Percentiles rank a stretch among this genome's conserved stretches.
These are phyloP conservation scores for Dalbergia cultrata DNA, from an alignment of 306 rosid genomes.

Conservation along the genomic window DNA sequence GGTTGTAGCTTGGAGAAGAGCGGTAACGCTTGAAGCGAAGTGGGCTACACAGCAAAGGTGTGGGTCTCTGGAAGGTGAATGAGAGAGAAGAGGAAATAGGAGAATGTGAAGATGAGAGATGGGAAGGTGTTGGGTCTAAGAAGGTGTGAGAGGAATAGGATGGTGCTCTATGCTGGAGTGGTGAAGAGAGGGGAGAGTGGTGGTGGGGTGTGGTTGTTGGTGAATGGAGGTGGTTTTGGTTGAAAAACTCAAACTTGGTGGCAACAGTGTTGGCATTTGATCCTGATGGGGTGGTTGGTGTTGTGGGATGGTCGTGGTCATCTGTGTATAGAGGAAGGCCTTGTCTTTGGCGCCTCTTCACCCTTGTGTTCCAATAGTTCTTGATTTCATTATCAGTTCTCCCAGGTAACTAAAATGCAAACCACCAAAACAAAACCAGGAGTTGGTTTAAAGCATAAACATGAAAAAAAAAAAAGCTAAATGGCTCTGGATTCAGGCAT, in stretches of 20 bases:
- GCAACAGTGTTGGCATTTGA: slow-evolving; percentile 37
- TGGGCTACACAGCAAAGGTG: slow-evolving; percentile 59
- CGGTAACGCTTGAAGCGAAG: slow-evolving; percentile 61
- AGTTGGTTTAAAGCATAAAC: background rate
- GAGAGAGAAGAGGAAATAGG: slow-evolving; percentile 9
- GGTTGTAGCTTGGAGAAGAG: background rate
- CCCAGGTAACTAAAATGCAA: slow-evolving; percentile 73
- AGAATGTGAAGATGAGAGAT: background rate
- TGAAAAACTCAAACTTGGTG: slow-evolving; percentile 51
- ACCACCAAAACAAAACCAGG: background rate
- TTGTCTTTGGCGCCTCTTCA: slow-evolving; percentile 79
- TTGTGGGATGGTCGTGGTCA: slow-evolving; percentile 38
- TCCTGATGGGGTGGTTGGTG: slow-evolving; percentile 45
- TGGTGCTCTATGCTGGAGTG: slow-evolving; percentile 49
- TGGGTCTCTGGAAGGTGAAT: slow-evolving; percentile 72
- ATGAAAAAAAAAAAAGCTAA: too few relatives aligned
- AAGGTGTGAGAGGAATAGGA: slow-evolving; percentile 43
- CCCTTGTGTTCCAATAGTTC: slow-evolving; percentile 93
- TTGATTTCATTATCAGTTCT: slow-evolving; percentile 97
- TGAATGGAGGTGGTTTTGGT: slow-evolving; percentile 42
- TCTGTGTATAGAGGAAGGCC: slow-evolving; percentile 77
- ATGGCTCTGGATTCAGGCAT: background rate
- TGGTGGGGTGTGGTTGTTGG: slow-evolving; percentile 42
- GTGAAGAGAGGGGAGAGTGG: slow-evolving; percentile 66
- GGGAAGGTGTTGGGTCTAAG: slow-evolving; percentile 38